Conservation (phyloP, 371 early-diverging fungal species). For the Circinella minor region DNA sequence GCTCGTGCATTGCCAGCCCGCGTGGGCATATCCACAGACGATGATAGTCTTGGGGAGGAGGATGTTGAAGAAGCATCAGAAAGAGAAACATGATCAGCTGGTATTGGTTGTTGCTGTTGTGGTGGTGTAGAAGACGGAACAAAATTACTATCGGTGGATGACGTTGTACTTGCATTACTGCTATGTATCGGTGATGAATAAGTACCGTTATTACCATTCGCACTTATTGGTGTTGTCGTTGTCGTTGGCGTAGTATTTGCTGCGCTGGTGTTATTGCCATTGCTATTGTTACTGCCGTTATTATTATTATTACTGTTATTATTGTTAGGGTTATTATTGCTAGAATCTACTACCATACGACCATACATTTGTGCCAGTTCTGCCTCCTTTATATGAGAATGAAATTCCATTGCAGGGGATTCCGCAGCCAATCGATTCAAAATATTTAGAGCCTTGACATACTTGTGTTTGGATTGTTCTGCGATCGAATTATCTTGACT, state of each 20-base stretch:
- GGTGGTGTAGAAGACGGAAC: not conserved
- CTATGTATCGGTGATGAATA: slow-evolving; percentile 9
- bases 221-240: slow-evolving; percentile 2
- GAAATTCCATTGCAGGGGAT: slow-evolving; percentile 42
- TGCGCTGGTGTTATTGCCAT: slow-evolving; percentile 11
- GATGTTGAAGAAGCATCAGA: slow-evolving; percentile 30
- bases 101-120: slow-evolving; percentile 1
- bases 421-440: slow-evolving; percentile 34
- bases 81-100: slow-evolving; percentile 9
- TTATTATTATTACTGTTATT: slow-evolving; percentile 3
- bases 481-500: slow-evolving; percentile 9
- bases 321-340: not conserved
- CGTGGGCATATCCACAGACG: slow-evolving; percentile 17
- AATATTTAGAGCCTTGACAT: slow-evolving; percentile 27
- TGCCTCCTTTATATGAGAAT: slow-evolving; percentile 29
- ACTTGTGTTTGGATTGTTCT: slow-evolving; percentile 32
- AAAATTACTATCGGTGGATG: not conserved
- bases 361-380: slow-evolving; percentile 35
- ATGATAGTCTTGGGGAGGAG: slow-evolving; percentile 25
- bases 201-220: not conserved
- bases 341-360: slow-evolving; percentile 23
- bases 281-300: slow-evolving; percentile 8
- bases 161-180: slow-evolving; percentile 4
- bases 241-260: not conserved
- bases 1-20: slow-evolving; percentile 16